Evolutionary conservation across 495 filamentous ascomycete genomes (phyloP), one percentile per base, ranked within the genome.

Genomic region (Aspergillus haitiensis): DNA sequence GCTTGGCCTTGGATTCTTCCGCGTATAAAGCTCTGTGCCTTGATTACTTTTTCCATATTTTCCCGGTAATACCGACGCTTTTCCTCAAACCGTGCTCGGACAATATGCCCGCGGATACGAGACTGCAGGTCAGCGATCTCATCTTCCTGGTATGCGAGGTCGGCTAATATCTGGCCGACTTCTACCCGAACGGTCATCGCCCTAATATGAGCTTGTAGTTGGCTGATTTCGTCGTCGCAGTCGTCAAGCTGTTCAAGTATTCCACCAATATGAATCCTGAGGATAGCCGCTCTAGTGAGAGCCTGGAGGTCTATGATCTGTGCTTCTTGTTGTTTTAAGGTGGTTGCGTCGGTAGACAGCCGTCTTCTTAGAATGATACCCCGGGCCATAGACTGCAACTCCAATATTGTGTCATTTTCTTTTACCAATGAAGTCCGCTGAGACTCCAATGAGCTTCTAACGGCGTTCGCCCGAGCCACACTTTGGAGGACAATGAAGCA

Each of bases 11-110:
- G 95, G 52, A 97, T 89, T 62, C 91, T 91, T 27, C 85, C 94
- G 57, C 94, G 84, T 51, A 98, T 88, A 62, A 97, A 97, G 70
- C 94, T 98, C 72, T 98, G 94, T 55, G 97, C 88, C 74, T 98
- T 98, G 75, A 98, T 87, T 16, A 98, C 95, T 76, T 94, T 98
- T 65, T 96, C 86, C 95, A 98, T 98, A 65, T 98, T 98, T 73
- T 93, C 86, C 54, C 88, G 85, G 76, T 92, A 98, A 74, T 91
- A 93, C 11, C 84, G 86, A 62, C 89, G 86, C 78, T 96, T 94
- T 66, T 92, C 90, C 44, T 82, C 85, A 65, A 96, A 98, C 34
- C 79, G 81, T 27, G 75, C 79, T 45, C 93, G 83, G 55, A 98
- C 82, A 11, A 96, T 64, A 60, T 81, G 84, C 27, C 88, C 94